These are phyloP conservation scores for Fusarium paranaense DNA, from an alignment of 2,329 filamentous ascomycete genomes.

Conservation along the genomic window DNA sequence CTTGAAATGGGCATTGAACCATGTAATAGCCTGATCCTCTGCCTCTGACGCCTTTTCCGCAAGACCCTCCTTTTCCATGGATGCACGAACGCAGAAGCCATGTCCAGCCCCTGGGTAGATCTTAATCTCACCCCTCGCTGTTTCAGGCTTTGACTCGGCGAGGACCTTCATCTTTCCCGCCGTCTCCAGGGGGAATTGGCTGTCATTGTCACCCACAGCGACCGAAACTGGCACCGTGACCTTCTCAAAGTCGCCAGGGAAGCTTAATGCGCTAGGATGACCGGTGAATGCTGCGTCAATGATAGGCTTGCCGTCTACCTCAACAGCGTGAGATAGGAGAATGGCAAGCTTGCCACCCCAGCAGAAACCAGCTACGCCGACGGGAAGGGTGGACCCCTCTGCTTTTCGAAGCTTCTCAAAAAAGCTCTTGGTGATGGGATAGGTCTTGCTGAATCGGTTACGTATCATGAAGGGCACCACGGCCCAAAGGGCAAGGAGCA, in stretches of 20 bases:
- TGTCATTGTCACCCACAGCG: neutral
- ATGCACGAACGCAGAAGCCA: neutral
- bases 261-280: neutral
- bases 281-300: conserved; percentile 1
- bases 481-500: conserved; percentile 37
- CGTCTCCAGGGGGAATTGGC: neutral
- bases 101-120: neutral
- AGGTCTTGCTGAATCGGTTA: conserved; percentile 47
- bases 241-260: neutral
- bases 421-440: conserved; percentile 51
- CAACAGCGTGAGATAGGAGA: conserved; percentile 56
- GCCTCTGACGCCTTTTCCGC: neutral
- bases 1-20: neutral
- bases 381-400: conserved; percentile 44
- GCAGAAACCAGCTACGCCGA: conserved; percentile 71
- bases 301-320: neutral
- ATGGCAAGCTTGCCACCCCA: conserved; percentile 71
- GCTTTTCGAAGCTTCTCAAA: conserved; percentile 52
- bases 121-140: neutral
- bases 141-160: neutral
- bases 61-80: neutral
- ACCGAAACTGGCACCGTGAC: neutral
- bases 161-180: neutral
- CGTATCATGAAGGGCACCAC: conserved; percentile 49
- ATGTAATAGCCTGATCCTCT: neutral